Evolutionary conservation across 1,139 yeast species (phyloP), one percentile per base, ranked within the genome.

Genomic region (Geotrichum aggregatum): DNA sequence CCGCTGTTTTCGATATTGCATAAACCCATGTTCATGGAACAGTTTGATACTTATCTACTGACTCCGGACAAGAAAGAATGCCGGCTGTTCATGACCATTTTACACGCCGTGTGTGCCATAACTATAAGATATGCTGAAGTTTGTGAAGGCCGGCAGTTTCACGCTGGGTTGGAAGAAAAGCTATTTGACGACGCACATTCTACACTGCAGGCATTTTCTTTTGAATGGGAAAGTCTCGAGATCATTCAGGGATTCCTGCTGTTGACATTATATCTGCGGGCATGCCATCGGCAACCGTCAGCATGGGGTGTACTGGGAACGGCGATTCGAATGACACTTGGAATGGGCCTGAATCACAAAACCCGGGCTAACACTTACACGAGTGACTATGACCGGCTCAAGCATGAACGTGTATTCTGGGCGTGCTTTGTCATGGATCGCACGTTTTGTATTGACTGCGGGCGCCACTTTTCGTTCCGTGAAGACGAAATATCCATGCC

Each of bases 151-250:
- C 50, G 54, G 18, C 44, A 51, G 21, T 61, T 64, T 43, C 69
- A 71, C 7, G 64, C 67, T 19, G 75, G 77, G 0, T 59, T 76
- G 3, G 88, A 83, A 61, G 84, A 79, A 56, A 55, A 61, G 34
- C 65, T 80, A 43, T 83, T 83, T 66, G 76, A 75, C 56, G 77
- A 76, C 55, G 75, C 79, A 3, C 69, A 77, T 63, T 64, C 69
- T 22, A 75, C 81, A 11, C 68, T 81, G 5, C 69, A 73, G 19
- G 72, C 75, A 16, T 67, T 82, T 45, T 72, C 81, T 44, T 81
- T 82, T 63, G 85, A 82, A 63, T 82, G 87, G 86, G 85, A 82
- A 61, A 76, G 83, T 19, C 75, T 79, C 55, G 88, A 83, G 62
- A 71, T 83, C 57, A 75, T 82, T 36, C 88, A 83, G 62, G 74